Base-by-base conservation (phyloP, 2,329 filamentous ascomycete species). In the Calonectria pseudoturangicola region DNA sequence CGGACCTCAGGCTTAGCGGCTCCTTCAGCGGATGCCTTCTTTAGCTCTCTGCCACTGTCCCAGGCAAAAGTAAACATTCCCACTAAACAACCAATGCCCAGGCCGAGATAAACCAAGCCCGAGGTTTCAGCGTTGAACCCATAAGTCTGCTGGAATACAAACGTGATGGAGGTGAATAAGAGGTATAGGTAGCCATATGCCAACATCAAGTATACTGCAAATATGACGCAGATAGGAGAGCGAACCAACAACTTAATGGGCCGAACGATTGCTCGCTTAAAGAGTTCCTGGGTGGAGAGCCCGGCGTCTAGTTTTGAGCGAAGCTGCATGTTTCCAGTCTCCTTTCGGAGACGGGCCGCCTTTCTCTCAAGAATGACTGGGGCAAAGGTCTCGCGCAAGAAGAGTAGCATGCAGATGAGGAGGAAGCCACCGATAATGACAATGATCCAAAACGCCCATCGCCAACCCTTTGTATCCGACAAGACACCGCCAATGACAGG, bases 361-460 rank as follows among this genome's bases (percentile, higher is more conserved):
- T 86, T 88, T 27, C 78, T 74, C 33, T 82, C 76, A 10, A 88
- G 80, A 6, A 88, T 68, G 4, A 81, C 72, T 13, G 81, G 80
- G 0, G 82, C 81, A 65, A 84, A 84, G 0, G 85, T 86, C 70
- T 88, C 86, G 7, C 76, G 79, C 54, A 83, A 65, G 16, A 83
- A 62, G 63, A 83, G 83, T 5, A 82, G 77, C 66, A 74, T 75
- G 18, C 81, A 66, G 2, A 86, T 2, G 0, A 79, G 66, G 18
- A 86, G 73, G 1, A 81, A 73, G 21, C 81, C 84, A 2, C 75
- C 62, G 3, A 74, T 92, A 66, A 93, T 92, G 48, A 92, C 83
- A 60, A 93, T 85, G 4, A 92, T 84, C 82, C 92, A 93, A 80
- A 93, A 92, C 0, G 85, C 87, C 90, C 90, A 92, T 43, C 89